These are phyloP conservation scores for Fusarium globosum DNA, from an alignment of 2,329 filamentous ascomycete genomes.

Conservation along the genomic window DNA sequence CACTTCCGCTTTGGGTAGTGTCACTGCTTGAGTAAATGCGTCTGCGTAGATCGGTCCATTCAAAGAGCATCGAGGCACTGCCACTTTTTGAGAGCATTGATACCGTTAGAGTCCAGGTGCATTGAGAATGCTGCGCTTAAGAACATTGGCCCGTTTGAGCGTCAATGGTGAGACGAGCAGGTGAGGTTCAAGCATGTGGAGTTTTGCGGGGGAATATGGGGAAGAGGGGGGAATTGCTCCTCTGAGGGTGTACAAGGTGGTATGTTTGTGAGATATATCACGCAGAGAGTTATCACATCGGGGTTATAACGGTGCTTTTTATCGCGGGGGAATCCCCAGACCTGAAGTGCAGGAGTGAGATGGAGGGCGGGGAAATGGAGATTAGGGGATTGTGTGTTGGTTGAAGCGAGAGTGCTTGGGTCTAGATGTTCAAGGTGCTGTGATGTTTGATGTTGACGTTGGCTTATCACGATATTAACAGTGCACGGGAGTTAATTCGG, in stretches of 20 bases:
- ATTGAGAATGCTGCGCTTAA: background rate
- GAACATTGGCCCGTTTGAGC: background rate
- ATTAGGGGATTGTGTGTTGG: background rate
- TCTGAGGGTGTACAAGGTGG: slow-evolving; percentile 1
- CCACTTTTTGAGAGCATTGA: background rate
- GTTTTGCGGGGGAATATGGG: slow-evolving; percentile 35
- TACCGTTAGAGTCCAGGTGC: background rate
- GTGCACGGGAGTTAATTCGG: slow-evolving; percentile 5
- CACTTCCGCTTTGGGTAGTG: slow-evolving; percentile 7
- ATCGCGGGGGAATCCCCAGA: slow-evolving; percentile 13
- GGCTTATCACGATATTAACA: background rate
- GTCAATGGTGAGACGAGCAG: slow-evolving; percentile 26
- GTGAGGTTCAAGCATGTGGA: slow-evolving; percentile 18
- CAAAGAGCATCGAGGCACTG: background rate
- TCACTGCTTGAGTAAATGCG: background rate
- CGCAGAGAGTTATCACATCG: slow-evolving; percentile 11
- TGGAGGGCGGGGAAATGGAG: slow-evolving; percentile 16
- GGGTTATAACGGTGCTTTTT: background rate
- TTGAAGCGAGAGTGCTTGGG: background rate
- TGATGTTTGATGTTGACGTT: slow-evolving; percentile 3
- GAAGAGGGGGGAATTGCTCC: background rate
- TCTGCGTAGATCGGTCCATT: background rate
- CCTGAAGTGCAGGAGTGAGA: background rate
- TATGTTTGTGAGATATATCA: slow-evolving; percentile 24
- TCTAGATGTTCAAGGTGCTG: background rate